Percentiles rank a stretch among this genome's conserved stretches.
Conservation (phyloP, 2,329 filamentous ascomycete genomes). For the Acarospora socialis region DNA sequence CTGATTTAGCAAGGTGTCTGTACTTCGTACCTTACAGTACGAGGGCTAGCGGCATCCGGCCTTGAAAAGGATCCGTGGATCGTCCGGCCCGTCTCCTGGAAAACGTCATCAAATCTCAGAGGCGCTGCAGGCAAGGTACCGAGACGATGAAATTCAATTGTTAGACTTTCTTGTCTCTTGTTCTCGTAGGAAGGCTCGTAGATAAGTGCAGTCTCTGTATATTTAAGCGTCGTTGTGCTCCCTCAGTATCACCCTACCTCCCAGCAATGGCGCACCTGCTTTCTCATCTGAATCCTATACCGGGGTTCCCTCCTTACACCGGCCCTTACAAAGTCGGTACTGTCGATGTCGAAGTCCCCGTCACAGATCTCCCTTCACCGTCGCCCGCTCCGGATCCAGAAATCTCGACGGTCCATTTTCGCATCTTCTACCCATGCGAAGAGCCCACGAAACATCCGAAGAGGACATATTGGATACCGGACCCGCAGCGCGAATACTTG, state of each 20-base stretch:
- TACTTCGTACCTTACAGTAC: too few relatives aligned
- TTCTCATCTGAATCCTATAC: conserved; percentile 47
- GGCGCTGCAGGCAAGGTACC: too few relatives aligned
- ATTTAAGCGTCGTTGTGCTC: too few relatives aligned
- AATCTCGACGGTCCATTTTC: conserved; percentile 62
- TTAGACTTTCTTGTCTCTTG: too few relatives aligned
- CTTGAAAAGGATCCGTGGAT: too few relatives aligned
- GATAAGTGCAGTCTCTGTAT: too few relatives aligned
- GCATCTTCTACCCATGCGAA: conserved; percentile 64
- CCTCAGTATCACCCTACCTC: neutral
- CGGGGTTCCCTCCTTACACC: conserved; percentile 58
- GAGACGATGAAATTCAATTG: too few relatives aligned
- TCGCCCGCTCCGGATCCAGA: conserved; percentile 36
- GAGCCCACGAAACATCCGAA: conserved; percentile 33
- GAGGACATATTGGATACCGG: conserved; percentile 61
- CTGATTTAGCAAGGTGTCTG: too few relatives aligned
- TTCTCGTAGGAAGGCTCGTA: too few relatives aligned
- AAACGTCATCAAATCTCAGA: too few relatives aligned
- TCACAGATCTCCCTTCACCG: conserved; percentile 33
- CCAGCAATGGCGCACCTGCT: conserved; percentile 23
- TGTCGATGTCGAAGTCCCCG: conserved; percentile 65
- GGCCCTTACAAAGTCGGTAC: conserved; percentile 69
- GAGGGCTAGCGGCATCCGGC: too few relatives aligned
- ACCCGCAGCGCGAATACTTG: conserved; percentile 59
- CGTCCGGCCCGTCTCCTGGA: too few relatives aligned